Percentiles rank a stretch among this genome's conserved stretches.
Evolutionary conservation across 2,329 filamentous ascomycete species (phyloP).

Genomic region (Colletotrichum spinosum): DNA sequence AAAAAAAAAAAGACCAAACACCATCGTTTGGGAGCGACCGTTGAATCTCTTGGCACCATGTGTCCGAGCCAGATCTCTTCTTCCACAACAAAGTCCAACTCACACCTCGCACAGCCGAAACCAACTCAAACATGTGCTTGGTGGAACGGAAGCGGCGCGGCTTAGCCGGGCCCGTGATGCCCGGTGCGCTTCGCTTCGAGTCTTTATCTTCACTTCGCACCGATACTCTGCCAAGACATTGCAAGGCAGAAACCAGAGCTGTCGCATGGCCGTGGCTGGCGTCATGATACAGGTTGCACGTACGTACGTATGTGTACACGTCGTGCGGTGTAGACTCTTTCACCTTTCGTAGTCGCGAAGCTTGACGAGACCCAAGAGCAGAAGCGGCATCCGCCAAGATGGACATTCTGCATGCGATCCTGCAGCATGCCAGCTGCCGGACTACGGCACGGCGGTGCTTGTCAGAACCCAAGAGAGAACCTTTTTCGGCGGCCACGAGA

Average conservation of each 20-base stretch:
- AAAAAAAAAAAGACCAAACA: slow-evolving; percentile 1
- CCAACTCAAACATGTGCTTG: no score
- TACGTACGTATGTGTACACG: no score
- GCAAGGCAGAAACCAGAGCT: slow-evolving; percentile 9
- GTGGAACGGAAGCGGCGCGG: no score
- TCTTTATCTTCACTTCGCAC: no score
- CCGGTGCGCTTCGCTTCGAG: no score
- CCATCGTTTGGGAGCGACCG: slow-evolving; percentile 5
- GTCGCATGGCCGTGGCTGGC: slow-evolving; percentile 16
- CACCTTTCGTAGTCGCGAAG: no score
- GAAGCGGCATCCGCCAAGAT: neutral
- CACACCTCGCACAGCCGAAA: no score
- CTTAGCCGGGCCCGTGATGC: no score
- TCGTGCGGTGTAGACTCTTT: no score
- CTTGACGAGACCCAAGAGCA: neutral
- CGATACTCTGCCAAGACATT: slow-evolving; percentile 18
- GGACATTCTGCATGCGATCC: slow-evolving; percentile 6
- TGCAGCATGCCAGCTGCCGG: slow-evolving; percentile 6
- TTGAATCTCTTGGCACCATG: slow-evolving; percentile 31
- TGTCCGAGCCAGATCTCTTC: slow-evolving; percentile 26
- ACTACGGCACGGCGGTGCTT: slow-evolving; percentile 7
- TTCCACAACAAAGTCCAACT: no score
- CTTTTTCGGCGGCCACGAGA: no score
- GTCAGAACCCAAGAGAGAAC: neutral
- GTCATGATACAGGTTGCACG: slow-evolving; percentile 21